These are phyloP conservation scores for Vaccinium macrocarpon DNA, from an alignment of 148 eudicot species.

Conservation along the genomic window DNA sequence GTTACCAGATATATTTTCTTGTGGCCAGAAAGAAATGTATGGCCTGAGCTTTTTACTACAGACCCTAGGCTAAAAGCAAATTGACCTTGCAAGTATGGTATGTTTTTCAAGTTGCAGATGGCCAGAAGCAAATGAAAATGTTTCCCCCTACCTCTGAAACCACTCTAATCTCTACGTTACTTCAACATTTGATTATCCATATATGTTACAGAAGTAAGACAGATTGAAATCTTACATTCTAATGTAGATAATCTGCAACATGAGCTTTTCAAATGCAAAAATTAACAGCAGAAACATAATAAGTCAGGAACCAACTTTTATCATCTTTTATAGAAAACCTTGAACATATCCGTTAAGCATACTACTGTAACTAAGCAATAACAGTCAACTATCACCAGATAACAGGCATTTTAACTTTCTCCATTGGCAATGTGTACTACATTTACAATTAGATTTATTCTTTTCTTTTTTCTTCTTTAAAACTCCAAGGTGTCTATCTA, in stretches of 20 bases:
- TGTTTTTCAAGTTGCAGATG: background rate
- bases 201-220: background rate
- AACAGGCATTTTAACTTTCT: background rate
- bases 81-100: background rate
- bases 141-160: background rate
- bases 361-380: background rate
- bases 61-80: background rate
- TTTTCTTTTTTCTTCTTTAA: background rate
- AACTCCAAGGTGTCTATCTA: constrained; percentile 1
- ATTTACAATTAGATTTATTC: background rate
- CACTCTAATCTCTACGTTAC: background rate
- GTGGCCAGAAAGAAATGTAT: background rate
- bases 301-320: background rate
- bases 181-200: background rate
- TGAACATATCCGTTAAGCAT: background rate
- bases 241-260: background rate
- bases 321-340: background rate
- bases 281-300: background rate
- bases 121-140: background rate
- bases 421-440: background rate
- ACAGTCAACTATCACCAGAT: background rate
- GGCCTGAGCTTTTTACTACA: constrained; percentile 1
- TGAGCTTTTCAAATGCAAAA: background rate
- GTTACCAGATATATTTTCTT: background rate
- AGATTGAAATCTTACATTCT: background rate